phyloP scores from a whole-genome alignment of 2,329 filamentous ascomycete species.

The Peltaster fructicola region DNA sequence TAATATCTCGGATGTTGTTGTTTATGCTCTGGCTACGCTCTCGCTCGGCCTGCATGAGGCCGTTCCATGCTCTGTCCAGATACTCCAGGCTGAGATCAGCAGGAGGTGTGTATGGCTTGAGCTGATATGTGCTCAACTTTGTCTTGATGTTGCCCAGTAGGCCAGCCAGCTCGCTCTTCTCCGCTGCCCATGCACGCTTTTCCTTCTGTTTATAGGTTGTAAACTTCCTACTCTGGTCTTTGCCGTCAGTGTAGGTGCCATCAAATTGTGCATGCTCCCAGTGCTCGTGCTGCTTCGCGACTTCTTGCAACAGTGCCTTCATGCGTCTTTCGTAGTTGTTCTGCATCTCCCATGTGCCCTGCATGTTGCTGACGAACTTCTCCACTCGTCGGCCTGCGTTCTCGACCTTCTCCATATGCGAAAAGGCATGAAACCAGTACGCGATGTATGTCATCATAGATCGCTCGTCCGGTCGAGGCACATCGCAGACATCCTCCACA shows the following conservation, averaged over 20 bases:
- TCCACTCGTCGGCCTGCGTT: conserved; percentile 91
- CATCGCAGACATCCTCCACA: conserved; percentile 95
- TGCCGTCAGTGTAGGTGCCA: conserved; percentile 83
- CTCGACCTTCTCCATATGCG: conserved; percentile 95
- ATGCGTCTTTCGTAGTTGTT: conserved; percentile 86
- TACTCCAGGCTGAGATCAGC: conserved; percentile 64
- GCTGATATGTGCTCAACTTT: conserved; percentile 83
- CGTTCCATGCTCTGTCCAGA: conserved; percentile 67
- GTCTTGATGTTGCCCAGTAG: conserved; percentile 97
- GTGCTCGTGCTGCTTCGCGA: conserved; percentile 51
- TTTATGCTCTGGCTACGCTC: conserved; percentile 85
- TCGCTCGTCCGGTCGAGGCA: conserved; percentile 85
- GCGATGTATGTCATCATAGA: conserved; percentile 99
- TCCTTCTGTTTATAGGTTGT: conserved; percentile 75
- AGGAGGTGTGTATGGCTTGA: conserved; percentile 82
- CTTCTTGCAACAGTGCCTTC: conserved; percentile 59
- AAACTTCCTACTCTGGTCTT: conserved; percentile 67
- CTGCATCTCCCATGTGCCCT: conserved; percentile 99
- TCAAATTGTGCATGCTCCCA: conserved; percentile 75
- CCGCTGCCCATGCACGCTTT: conserved; percentile 91
- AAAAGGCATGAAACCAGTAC: conserved; percentile 99
- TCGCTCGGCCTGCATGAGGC: conserved; percentile 68
- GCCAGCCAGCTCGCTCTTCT: conserved; percentile 89
- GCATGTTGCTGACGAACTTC: conserved; percentile 98
- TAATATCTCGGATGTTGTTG: conserved; percentile 96